Base-by-base conservation (phyloP, 2,329 filamentous ascomycete genomes). In the Scorias spongiosa region DNA sequence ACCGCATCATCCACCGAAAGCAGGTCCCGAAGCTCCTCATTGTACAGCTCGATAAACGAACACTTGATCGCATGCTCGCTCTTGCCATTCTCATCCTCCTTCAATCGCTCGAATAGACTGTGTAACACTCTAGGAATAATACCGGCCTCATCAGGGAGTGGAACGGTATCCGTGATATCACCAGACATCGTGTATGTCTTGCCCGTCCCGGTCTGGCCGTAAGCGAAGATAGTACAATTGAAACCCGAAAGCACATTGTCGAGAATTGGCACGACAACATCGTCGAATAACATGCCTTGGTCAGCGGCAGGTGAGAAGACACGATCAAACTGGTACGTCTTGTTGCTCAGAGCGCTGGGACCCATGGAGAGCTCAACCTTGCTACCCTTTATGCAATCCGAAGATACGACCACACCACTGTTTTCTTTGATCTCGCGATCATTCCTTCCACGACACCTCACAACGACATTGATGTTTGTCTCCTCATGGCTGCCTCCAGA, bases 181-280 rank as follows among this genome's bases (percentile, higher is more conserved):
- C 91, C 91, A 1, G 89, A 94, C 91, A 98, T 98, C 18, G 91
- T 98, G 64, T 98, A 98, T 11, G 91, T 98, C 64, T 98, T 98
- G 54, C 91, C 91, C 0, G 91, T 98, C 39, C 91, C 91, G 0
- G 91, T 98, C 63, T 98, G 91, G 20, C 91, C 91, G 61, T 98
- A 98, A 29, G 91, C 91, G 56, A 98, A 98, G 47, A 98, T 94
- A 5, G 91, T 98, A 66, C 91, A 98, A 63, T 98, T 98, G 67
- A 85, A 96, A 42, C 91, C 91, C 18, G 80, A 75, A 37, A 98
- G 74, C 72, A 96, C 94, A 74, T 98, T 88, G 53, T 93, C 86
- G 29, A 98, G 60, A 45, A 98, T 89, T 0, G 93, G 93, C 51
- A 81, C 79, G 12, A 96, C 91, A 5, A 93, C 88, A 63, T 96